A percentile compares a stretch with the other conserved stretches of the same genome.
Evolutionary conservation across 495 filamentous ascomycete genomes (phyloP).

Genomic region (Podospora anserina): DNA sequence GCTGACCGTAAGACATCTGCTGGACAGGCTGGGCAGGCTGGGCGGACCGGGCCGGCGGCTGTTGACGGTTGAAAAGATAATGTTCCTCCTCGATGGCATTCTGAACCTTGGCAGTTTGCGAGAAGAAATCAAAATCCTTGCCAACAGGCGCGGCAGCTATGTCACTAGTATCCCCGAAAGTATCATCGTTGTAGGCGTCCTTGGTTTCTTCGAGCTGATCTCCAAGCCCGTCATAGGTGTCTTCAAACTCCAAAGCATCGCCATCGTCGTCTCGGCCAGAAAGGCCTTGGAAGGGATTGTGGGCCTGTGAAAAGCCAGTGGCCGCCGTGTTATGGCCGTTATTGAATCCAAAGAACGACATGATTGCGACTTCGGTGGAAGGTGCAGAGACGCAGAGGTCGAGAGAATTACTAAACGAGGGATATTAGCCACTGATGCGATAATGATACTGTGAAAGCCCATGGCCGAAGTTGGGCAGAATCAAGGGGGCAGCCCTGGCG

Average conservation of each 20-base stretch:
- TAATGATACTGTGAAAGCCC: not conserved
- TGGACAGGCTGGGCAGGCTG: conserved; percentile 30
- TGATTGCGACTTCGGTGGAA: conserved; percentile 12
- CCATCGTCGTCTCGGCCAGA: conserved; percentile 67
- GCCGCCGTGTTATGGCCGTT: conserved; percentile 54
- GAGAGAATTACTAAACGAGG: not conserved
- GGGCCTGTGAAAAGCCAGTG: conserved; percentile 75
- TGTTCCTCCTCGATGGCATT: conserved; percentile 87
- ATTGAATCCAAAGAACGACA: conserved; percentile 78
- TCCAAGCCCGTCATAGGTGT: conserved; percentile 95
- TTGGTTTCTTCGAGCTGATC: conserved; percentile 89
- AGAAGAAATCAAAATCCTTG: conserved; percentile 97
- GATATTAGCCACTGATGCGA: conserved; percentile 19
- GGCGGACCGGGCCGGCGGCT: conserved; percentile 45
- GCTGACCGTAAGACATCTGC: conserved; percentile 27
- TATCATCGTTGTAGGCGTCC: conserved; percentile 96
- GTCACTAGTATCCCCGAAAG: conserved; percentile 66
- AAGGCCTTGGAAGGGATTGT: conserved; percentile 86
- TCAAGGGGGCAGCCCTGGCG: not conserved
- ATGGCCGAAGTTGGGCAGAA: not conserved
- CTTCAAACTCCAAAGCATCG: conserved; percentile 89
- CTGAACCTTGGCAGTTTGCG: conserved; percentile 80
- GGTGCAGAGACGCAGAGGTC: not conserved
- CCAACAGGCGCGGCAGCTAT: conserved; percentile 51
- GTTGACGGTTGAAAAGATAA: conserved; percentile 68